Base-by-base conservation (phyloP, 345 rosid genomes). In the Ailanthus altissimus region DNA sequence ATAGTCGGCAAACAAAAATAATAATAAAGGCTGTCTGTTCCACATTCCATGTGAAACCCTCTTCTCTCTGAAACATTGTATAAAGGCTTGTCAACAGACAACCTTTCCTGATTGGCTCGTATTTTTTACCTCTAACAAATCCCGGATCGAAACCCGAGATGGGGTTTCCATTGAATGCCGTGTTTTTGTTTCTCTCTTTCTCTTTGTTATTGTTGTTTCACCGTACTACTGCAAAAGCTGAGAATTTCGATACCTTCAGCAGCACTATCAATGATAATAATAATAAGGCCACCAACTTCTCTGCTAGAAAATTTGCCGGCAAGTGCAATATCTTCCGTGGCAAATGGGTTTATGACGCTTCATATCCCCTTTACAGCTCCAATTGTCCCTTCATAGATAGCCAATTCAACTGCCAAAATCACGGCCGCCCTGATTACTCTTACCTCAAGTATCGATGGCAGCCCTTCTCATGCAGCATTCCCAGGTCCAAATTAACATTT, bases 401-500 rank as follows among this genome's bases (percentile, higher is more conserved):
- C 11, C 70, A 89, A 61, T 90, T 90, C 85, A 60, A 90, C 78
- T 90, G 94, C 84, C 74, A 81, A 28, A 86, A 80, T 64, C 81
- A 85, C 64, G 94, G 94, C 26, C 84, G 94, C 2, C 89, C 83
- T 3, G 94, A 90, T 70, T 23, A 11, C 1, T 54, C 49, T 32
- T 90, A 89, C 77, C 88, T 84, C 73, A 89, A 87, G 60, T 90
- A 85, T 75, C 81, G 91, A 43, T 90, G 94, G 94, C 91, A 87
- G 57, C 94, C 94, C 25, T 86, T 79, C 80, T 79, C 81, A 11
- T 90, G 94, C 62, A 76, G 21, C 69, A 74, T 87, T 20, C 94
- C 94, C 20, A 87, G 86, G 94, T 90, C 38, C 38, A 1, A 32
- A 32, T 32, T 1, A 32, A 32, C 38, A 32, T 32, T 32, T 32